Conservation (phyloP, 2,329 filamentous ascomycete genomes). For the Periconia sp. region DNA sequence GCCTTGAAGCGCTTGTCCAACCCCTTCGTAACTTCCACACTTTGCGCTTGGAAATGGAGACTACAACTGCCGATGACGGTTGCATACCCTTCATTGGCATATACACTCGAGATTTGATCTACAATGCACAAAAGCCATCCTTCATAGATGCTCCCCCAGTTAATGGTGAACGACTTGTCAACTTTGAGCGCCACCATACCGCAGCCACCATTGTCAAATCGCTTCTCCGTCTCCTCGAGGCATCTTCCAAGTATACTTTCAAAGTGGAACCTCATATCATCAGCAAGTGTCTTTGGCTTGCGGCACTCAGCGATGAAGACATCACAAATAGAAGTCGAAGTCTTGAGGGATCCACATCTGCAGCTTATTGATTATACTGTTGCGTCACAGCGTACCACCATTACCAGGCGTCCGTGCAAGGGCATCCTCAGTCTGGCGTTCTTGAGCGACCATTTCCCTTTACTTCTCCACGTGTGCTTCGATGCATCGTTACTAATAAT, state of each 20-base stretch:
- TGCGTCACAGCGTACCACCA: conserved; percentile 13
- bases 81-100: conserved; percentile 82
- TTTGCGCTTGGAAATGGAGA: conserved; percentile 79
- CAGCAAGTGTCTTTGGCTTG: conserved; percentile 83
- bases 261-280: conserved; percentile 75
- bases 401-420: neutral
- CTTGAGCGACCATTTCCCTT: neutral
- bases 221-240: conserved; percentile 74
- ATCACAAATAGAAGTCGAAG: conserved; percentile 51
- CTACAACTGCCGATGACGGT: conserved; percentile 63
- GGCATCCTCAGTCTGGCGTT: neutral
- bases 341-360: conserved; percentile 26
- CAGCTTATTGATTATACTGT: conserved; percentile 6
- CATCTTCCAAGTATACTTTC: conserved; percentile 73
- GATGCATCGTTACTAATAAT: neutral
- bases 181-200: conserved; percentile 79
- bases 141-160: conserved; percentile 68
- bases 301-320: conserved; percentile 73
- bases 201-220: conserved; percentile 79
- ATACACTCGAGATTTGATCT: conserved; percentile 81
- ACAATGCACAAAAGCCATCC: conserved; percentile 77
- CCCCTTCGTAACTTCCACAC: conserved; percentile 77
- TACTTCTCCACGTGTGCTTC: neutral
- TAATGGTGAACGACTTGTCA: conserved; percentile 66
- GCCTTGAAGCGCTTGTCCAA: conserved; percentile 73